phyloP scores from a whole-genome alignment of 352 stramenopile species.

The Aphanomyces euteiches region DNA sequence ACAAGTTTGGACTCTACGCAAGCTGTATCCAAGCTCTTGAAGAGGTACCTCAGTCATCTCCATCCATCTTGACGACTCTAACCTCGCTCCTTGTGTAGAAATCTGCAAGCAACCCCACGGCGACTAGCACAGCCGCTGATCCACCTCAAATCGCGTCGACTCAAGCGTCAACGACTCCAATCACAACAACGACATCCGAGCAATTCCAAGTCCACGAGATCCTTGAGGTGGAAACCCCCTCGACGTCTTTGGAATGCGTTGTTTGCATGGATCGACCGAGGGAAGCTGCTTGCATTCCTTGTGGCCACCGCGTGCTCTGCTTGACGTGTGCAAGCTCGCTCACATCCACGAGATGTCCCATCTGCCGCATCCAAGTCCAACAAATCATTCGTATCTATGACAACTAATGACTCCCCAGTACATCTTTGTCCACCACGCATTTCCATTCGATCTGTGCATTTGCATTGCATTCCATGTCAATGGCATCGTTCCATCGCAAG shows the following conservation, averaged over 20 bases:
- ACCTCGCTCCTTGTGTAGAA: too few relatives aligned
- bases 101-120: too few relatives aligned
- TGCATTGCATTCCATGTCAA: too few relatives aligned
- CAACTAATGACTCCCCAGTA: constrained; percentile 37
- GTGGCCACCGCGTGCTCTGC: not conserved
- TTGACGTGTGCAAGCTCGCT: not conserved
- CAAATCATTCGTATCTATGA: constrained; percentile 76
- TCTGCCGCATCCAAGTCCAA: constrained; percentile 41
- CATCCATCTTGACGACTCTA: too few relatives aligned
- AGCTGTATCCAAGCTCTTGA: constrained; percentile 17
- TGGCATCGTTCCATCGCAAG: too few relatives aligned
- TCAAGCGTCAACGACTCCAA: not conserved
- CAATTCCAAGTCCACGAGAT: not conserved
- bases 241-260: constrained; percentile 48
- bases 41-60: not conserved
- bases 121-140: not conserved
- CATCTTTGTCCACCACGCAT: too few relatives aligned
- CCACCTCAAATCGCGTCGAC: not conserved
- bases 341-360: not conserved
- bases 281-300: constrained; percentile 47
- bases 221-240: not conserved
- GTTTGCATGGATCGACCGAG: constrained; percentile 81
- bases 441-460: too few relatives aligned
- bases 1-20: constrained; percentile 42
- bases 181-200: not conserved